A percentile compares a stretch with the other conserved stretches of the same genome.
These are phyloP conservation scores for Dendrobium huoshanense DNA, from an alignment of 106 monocot genomes.

Conservation along the genomic window DNA sequence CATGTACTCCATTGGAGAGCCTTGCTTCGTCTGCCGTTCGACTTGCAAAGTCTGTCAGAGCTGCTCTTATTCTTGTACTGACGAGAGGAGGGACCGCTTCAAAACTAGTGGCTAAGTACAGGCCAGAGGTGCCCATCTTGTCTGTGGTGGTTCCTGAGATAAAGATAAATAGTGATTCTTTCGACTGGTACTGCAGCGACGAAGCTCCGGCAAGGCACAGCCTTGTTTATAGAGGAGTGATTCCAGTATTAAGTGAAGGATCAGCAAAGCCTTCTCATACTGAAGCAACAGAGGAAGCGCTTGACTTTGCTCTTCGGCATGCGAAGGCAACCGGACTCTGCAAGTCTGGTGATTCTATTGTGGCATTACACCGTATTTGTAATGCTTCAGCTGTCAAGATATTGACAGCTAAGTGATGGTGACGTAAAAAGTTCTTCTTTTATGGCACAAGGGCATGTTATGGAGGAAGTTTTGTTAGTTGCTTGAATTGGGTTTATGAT, in stretches of 20 bases:
- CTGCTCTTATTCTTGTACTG: too few relatives aligned
- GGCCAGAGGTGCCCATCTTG: conserved; percentile 36
- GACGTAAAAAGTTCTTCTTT: too few relatives aligned
- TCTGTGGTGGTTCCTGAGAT: conserved; percentile 52
- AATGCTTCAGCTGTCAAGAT: conserved; percentile 14
- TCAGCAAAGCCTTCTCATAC: conserved; percentile 43
- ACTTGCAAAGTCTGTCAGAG: too few relatives aligned
- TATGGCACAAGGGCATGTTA: too few relatives aligned
- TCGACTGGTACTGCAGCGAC: conserved; percentile 35
- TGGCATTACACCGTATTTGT: conserved; percentile 27
- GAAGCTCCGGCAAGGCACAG: conserved; percentile 36
- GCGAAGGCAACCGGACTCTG: conserved; percentile 39
- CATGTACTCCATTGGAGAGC: too few relatives aligned
- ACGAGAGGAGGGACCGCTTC: too few relatives aligned
- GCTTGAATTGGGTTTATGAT: too few relatives aligned
- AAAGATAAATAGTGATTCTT: conserved; percentile 17
- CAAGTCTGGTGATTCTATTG: conserved; percentile 28
- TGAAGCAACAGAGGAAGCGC: conserved; percentile 54
- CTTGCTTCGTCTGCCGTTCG: too few relatives aligned
- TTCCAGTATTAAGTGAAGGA: conserved; percentile 43
- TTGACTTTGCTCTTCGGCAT: conserved; percentile 35
- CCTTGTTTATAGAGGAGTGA: conserved; percentile 45
- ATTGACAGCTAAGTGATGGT: too few relatives aligned
- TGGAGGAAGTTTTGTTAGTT: too few relatives aligned
- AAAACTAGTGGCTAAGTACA: conserved; percentile 26